Evolutionary conservation across 768 basidiomycete species (phyloP).

Genomic region (Trametes sanguinea): DNA sequence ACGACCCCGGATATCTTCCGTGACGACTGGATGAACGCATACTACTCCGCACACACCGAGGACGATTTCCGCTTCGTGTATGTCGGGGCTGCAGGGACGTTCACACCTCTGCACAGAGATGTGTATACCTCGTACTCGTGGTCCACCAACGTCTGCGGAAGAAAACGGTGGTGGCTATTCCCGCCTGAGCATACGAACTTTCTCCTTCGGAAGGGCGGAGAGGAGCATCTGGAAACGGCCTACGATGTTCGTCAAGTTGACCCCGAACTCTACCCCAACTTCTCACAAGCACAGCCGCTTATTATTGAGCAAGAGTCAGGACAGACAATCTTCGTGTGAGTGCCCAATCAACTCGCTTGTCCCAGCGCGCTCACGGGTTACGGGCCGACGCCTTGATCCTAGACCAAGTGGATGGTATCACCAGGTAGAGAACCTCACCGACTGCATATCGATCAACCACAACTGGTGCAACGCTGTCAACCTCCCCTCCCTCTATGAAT

Average conservation of each 20-base stretch:
- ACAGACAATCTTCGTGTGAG: conserved; percentile 35
- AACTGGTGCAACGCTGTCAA: conserved; percentile 37
- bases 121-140: conserved; percentile 36
- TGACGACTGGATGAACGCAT: conserved; percentile 37
- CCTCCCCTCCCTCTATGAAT: conserved; percentile 30
- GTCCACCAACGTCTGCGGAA: conserved; percentile 33
- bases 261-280: conserved; percentile 16
- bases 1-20: conserved; percentile 30
- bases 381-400: not conserved
- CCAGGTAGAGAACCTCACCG: conserved; percentile 34
- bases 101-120: conserved; percentile 34
- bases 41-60: conserved; percentile 29
- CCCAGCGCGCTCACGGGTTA: not conserved
- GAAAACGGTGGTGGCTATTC: conserved; percentile 35
- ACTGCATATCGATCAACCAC: conserved; percentile 36
- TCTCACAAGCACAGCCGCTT: conserved; percentile 19
- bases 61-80: conserved; percentile 37
- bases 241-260: conserved; percentile 30
- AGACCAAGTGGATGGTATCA: conserved; percentile 36
- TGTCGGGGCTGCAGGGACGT: conserved; percentile 30
- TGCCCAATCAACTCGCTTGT: not conserved
- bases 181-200: conserved; percentile 28
- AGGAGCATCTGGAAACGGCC: conserved; percentile 21
- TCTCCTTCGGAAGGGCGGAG: conserved; percentile 25
- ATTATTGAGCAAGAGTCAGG: conserved; percentile 30